Evolutionary conservation across 2,329 filamentous ascomycete species (phyloP), one percentile per base, ranked within the genome.

Genomic region (Claviceps spartinae): DNA sequence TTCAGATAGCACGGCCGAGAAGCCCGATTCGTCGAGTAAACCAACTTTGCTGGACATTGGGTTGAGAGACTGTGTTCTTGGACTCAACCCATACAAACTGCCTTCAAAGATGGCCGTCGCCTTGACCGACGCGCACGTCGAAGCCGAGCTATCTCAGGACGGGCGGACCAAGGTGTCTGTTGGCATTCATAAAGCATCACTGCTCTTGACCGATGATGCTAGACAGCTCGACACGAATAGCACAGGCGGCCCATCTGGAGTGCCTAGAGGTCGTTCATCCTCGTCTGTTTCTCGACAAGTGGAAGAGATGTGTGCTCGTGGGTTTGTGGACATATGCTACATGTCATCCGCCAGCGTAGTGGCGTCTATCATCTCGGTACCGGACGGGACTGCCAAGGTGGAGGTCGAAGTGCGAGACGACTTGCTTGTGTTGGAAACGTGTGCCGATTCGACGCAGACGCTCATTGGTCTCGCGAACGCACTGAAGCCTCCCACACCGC

Each of bases 401-500:
- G 84, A 93, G 58, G 75, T 96, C 1, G 87, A 95, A 56, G 71
- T 97, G 47, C 81, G 81, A 55, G 90, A 95, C 61, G 85, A 95
- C 57, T 75, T 98, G 1, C 74, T 98, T 50, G 83, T 98, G 37
- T 71, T 98, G 6, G 93, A 98, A 67, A 94, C 90, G 1, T 98
- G 94, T 61, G 93, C 93, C 34, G 93, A 98, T 67, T 98, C 93
- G 1, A 97, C 89, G 0, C 89, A 96, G 65, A 98, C 93, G 0
- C 75, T 98, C 14, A 84, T 95, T 50, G 76, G 79, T 2, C 77
- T 95, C 43, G 70, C 90, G 16, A 88, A 86, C 60, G 89, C 85
- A 0, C 74, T 98, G 4, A 82, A 83, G 40, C 93, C 91, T 4
- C 91, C 93, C 1, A 83, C 81, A 7, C 85, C 89, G 0, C 88